phyloP scores from a whole-genome alignment of 148 eudicot species.

The Beta vulgaris region DNA sequence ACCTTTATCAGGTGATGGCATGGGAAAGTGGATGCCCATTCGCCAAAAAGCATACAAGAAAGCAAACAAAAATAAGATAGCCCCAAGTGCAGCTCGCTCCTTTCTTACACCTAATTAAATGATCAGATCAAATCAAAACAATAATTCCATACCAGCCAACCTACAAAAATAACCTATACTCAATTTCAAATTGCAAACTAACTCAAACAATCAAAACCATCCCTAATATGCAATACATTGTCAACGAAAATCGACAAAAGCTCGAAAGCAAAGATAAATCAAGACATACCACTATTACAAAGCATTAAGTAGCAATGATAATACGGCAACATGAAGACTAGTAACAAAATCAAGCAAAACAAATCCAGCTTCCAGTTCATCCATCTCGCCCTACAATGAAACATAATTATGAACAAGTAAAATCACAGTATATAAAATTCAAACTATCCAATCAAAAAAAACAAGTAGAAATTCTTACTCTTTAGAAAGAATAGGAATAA shows the following conservation, averaged over 20 bases:
- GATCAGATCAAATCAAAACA: no score
- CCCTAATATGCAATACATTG: neutral
- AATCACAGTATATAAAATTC: neutral
- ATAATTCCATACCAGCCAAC: neutral
- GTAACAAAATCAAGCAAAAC: conserved; percentile 81
- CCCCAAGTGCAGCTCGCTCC: conserved; percentile 96
- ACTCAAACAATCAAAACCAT: neutral
- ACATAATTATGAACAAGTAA: neutral
- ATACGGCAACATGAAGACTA: conserved; percentile 94
- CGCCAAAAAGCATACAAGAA: conserved; percentile 98
- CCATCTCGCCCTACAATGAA: conserved; percentile 78
- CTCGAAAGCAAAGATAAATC: no score
- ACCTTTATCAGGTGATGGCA: conserved; percentile 99
- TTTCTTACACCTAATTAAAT: conserved; percentile 67
- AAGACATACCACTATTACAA: conserved; percentile 60
- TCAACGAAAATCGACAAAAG: neutral
- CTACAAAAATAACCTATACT: neutral
- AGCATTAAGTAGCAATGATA: conserved; percentile 98
- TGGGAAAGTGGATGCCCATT: conserved; percentile 98
- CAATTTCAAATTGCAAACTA: neutral
- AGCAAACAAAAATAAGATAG: conserved; percentile 70
- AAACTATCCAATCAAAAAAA: neutral
- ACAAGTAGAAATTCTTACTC: conserved; percentile 39
- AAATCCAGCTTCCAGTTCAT: conserved; percentile 97
- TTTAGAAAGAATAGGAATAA: conserved; percentile 90